These are phyloP conservation scores for Nakazawaea wyomingensis DNA, from an alignment of 805 yeast genomes.

Conservation along the genomic window DNA sequence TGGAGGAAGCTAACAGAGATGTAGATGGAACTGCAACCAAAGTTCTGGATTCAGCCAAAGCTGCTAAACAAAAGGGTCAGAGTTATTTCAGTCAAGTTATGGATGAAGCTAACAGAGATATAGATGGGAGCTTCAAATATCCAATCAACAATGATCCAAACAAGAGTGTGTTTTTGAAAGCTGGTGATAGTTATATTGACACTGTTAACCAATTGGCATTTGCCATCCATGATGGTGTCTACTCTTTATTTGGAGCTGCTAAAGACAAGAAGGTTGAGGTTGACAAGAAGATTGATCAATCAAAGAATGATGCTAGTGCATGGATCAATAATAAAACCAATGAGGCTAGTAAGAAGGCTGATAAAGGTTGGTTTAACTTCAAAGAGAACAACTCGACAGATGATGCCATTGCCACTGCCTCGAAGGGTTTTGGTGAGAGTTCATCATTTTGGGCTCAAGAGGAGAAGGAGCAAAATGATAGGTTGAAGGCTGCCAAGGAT, in stretches of 20 bases:
- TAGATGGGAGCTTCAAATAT: slow-evolving; percentile 1
- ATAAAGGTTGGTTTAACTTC: slow-evolving; percentile 8
- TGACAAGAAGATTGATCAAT: neutral
- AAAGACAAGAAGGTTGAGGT: neutral
- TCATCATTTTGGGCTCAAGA: slow-evolving; percentile 13
- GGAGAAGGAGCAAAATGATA: slow-evolving; percentile 1
- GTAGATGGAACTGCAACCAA: slow-evolving; percentile 3
- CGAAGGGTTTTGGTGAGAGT: slow-evolving; percentile 10
- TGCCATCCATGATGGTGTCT: slow-evolving; percentile 8
- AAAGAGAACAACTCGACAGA: neutral
- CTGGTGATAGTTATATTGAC: slow-evolving; percentile 11
- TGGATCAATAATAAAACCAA: slow-evolving; percentile 5
- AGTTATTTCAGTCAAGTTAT: neutral
- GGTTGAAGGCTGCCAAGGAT: slow-evolving; percentile 3
- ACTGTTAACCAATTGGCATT: slow-evolving; percentile 6
- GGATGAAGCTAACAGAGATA: slow-evolving; percentile 5
- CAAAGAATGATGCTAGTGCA: slow-evolving; percentile 6
- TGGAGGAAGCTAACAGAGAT: slow-evolving; percentile 5
- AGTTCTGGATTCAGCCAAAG: no score
- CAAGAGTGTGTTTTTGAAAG: slow-evolving; percentile 5
- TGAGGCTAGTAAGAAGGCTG: slow-evolving; percentile 4
- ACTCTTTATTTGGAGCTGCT: slow-evolving; percentile 4
- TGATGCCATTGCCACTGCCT: slow-evolving; percentile 3
- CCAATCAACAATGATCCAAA: neutral
- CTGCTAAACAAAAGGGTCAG: neutral